A percentile compares a stretch with the other conserved stretches of the same genome.
Conservation (phyloP, 495 filamentous ascomycete genomes). For the Chlorociboria aeruginascens region DNA sequence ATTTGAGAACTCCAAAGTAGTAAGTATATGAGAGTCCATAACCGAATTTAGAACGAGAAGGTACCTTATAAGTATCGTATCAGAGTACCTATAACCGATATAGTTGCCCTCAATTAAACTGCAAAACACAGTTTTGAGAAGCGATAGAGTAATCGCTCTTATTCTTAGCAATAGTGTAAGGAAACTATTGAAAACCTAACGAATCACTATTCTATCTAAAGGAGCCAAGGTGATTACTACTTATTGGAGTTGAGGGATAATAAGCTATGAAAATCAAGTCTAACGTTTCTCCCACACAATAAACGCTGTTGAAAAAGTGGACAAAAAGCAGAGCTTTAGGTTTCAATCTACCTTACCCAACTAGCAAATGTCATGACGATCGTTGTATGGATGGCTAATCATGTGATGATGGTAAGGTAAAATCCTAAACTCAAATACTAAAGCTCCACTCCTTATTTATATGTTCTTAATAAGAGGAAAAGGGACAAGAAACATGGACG, state of each 20-base stretch:
- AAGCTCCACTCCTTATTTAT: no score
- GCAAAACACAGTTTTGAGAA: constrained; percentile 22
- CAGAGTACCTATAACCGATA: constrained; percentile 60
- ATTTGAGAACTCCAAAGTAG: constrained; percentile 59
- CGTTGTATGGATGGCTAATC: no score
- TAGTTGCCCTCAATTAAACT: constrained; percentile 48
- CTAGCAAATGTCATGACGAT: no score
- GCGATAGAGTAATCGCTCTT: constrained; percentile 39
- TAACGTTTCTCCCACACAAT: constrained; percentile 17
- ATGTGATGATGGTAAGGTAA: no score
- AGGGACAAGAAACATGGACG: no score
- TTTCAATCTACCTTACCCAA: no score
- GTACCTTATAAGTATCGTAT: constrained; percentile 36
- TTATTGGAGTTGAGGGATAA: not conserved
- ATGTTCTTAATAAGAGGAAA: no score
- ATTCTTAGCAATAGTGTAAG: constrained; percentile 56
- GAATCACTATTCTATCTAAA: not conserved
- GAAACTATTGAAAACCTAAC: constrained; percentile 46
- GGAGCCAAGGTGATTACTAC: not conserved
- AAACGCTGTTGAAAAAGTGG: no score
- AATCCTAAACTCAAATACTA: no score
- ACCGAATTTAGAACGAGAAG: constrained; percentile 58
- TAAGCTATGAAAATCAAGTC: constrained; percentile 39
- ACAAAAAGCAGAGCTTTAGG: no score
- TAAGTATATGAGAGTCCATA: constrained; percentile 70